Base-by-base conservation (phyloP, 352 stramenopile species). In the Pythium rhizo-oryzae region DNA sequence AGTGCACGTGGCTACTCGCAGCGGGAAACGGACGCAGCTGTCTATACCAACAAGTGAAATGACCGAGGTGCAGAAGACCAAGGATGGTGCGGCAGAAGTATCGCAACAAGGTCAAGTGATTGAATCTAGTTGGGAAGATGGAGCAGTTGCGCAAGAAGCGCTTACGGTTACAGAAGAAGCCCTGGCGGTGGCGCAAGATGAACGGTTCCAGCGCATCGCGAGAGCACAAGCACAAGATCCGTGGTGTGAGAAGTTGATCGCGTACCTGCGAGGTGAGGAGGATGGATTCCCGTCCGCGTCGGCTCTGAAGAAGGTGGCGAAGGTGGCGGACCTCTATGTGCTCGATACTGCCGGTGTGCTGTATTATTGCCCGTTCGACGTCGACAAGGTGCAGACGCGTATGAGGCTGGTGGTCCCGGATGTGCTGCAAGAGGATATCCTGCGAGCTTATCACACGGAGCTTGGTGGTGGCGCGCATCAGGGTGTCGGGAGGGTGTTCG, bases 121-220 rank as follows among this genome's bases (percentile, higher is more conserved):
- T 33, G 28, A 33, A 33, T 33, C 28, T 6, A 33, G 28, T 33
- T 2, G 28, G 3, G 50, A 59, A 44, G 50, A 53, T 15, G 37
- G 4, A 1, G 50, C 44, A 25, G 35, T 39, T 21, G 15, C 58
- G 12, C 16, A 15, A 33, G 47, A 51, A 21, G 51, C 51, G 18
- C 25, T 37, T 7, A 15, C 39, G 0, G 44, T 49, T 6, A 18
- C 12, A n/a, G 51, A 37, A 1, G 51, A 60, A 46, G 46, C 4
- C 9, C 18, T 68, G 24, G 18, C 35, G 0, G 23, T 1, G 0
- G 61, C 43, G 8, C 37, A 62, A 39, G 19, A 37, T 0, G 62
- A 69, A 25, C 24, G 62, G 15, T 62, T 69, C 62, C 18, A 35
- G 1, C 33, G 62, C 7, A 55, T 69, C 19, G 53, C 52, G 2